These are phyloP conservation scores for Bacterosira constricta DNA, from an alignment of 108 stramenopile genomes.

Conservation along the genomic window DNA sequence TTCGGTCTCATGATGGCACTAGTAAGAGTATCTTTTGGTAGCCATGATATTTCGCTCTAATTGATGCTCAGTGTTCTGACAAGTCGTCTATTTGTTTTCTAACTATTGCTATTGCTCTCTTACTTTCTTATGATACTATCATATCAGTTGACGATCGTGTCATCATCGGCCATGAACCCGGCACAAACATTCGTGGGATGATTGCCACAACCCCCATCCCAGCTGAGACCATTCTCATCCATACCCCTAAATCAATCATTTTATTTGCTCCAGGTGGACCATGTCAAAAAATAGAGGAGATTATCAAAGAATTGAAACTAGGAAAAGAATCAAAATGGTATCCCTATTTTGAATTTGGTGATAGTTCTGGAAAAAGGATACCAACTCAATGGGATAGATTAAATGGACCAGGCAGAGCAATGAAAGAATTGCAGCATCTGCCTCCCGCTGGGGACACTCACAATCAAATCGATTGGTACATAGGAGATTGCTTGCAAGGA, in stretches of 20 bases:
- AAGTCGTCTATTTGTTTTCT: not conserved
- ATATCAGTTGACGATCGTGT: constrained; percentile 35
- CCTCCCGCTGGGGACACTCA: constrained; percentile 44
- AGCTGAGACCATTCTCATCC: constrained; percentile 34
- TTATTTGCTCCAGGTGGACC: not conserved
- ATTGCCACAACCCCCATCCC: constrained; percentile 41
- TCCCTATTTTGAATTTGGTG: constrained; percentile 45
- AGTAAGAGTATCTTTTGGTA: not conserved
- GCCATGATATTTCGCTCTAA: not conserved
- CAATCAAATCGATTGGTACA: constrained; percentile 31
- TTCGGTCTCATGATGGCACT: constrained; percentile 30
- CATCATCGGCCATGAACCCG: constrained; percentile 37
- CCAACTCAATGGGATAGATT: constrained; percentile 37
- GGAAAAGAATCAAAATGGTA: constrained; percentile 42
- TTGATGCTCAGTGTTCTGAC: not conserved
- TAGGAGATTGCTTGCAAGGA: not conserved
- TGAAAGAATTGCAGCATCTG: constrained; percentile 40
- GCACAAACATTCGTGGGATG: constrained; percentile 34
- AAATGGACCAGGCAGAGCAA: not conserved
- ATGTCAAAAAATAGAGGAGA: constrained; percentile 15
- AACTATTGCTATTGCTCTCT: not conserved
- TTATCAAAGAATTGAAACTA: constrained; percentile 19
- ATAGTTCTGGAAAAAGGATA: constrained; percentile 21
- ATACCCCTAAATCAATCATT: constrained; percentile 19
- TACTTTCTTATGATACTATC: not conserved